Conservation (phyloP, 2,329 filamentous ascomycete genomes). For the Zasmidium angulare region DNA sequence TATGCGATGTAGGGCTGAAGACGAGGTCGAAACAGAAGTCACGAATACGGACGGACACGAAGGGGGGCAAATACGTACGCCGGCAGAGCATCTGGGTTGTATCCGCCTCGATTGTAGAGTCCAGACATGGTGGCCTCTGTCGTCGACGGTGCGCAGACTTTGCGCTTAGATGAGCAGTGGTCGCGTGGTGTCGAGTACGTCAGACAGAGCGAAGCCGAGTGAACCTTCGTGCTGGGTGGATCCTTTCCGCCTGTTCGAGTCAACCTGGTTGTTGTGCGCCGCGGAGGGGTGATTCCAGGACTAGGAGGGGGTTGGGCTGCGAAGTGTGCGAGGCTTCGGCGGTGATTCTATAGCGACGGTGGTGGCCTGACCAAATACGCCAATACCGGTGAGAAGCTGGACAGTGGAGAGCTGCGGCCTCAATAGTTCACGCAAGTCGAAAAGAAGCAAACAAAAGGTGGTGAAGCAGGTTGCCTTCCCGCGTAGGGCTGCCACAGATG, state of each 20-base stretch:
- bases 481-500: background rate
- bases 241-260: background rate
- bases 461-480: background rate
- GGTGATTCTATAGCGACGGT: background rate
- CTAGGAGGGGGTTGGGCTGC: background rate
- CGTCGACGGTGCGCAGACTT: background rate
- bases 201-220: background rate
- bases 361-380: background rate
- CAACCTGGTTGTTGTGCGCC: background rate
- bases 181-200: background rate
- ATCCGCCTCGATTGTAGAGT: conserved; percentile 51
- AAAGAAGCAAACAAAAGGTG: background rate
- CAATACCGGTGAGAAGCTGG: background rate
- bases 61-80: conserved; percentile 59
- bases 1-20: background rate
- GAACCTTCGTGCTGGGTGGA: background rate
- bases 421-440: background rate
- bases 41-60: conserved; percentile 8
- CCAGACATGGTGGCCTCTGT: background rate
- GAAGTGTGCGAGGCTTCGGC: background rate
- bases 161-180: background rate
- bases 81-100: conserved; percentile 92
- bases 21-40: background rate
- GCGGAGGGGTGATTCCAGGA: background rate
- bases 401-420: background rate